Evolutionary conservation across 1,139 yeast genomes (phyloP).

Genomic region (Pichiaceae sp.): DNA sequence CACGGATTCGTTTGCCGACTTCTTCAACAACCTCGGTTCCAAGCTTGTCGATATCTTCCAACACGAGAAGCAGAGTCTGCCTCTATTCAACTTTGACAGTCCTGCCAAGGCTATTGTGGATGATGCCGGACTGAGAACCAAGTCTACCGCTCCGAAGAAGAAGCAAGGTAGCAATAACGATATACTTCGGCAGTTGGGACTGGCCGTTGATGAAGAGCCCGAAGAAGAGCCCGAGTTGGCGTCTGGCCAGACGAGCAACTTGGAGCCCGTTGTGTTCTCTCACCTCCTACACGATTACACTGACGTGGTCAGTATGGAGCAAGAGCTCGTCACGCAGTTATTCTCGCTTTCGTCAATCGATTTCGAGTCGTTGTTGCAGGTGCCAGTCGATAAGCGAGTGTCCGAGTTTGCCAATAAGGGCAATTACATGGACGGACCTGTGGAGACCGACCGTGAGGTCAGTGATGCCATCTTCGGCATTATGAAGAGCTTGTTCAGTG

Average conservation of each 20-base stretch:
- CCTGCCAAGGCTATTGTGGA: conserved; percentile 15
- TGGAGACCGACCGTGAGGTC: conserved; percentile 45
- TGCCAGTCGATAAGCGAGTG: conserved; percentile 32
- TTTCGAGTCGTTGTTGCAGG: conserved; percentile 40
- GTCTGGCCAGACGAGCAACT: neutral
- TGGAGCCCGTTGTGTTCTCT: neutral
- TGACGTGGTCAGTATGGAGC: conserved; percentile 40
- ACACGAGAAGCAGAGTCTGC: conserved; percentile 14
- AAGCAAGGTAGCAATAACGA: conserved; percentile 7
- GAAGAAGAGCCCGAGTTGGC: neutral
- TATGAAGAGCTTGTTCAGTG: conserved; percentile 50
- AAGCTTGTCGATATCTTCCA: conserved; percentile 15
- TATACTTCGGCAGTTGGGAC: conserved; percentile 18
- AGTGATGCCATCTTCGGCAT: conserved; percentile 45
- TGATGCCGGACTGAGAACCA: conserved; percentile 6
- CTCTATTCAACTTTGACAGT: conserved; percentile 13
- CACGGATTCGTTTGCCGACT: conserved; percentile 19
- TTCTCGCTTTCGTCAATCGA: conserved; percentile 55
- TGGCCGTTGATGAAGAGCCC: neutral
- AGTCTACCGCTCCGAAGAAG: conserved; percentile 5
- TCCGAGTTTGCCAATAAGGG: conserved; percentile 12
- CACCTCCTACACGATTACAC: neutral
- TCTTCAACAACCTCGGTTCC: conserved; percentile 16
- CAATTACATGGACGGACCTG: conserved; percentile 16
- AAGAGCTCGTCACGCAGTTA: conserved; percentile 53